A percentile compares a stretch with the other conserved stretches of the same genome.
Evolutionary conservation across 768 basidiomycete genomes (phyloP).

Genomic region (Clitopilus hobsonii): DNA sequence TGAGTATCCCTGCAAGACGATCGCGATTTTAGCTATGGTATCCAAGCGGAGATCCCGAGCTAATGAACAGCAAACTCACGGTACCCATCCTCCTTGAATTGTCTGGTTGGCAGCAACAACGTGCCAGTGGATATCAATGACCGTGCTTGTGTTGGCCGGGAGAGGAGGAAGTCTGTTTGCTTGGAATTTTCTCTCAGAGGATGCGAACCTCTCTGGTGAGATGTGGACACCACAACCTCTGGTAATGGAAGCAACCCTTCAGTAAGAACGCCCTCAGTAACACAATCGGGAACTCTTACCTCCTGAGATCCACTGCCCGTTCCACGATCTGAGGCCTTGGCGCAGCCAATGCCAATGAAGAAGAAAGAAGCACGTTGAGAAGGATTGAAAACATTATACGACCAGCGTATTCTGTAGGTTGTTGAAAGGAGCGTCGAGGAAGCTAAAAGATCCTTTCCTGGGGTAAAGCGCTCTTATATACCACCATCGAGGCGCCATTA

Average conservation of each 20-base stretch:
- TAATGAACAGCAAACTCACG: slow-evolving; percentile 22
- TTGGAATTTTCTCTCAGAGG: slow-evolving; percentile 34
- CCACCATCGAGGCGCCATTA: neutral
- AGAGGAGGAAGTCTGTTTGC: slow-evolving; percentile 23
- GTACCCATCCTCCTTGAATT: slow-evolving; percentile 31
- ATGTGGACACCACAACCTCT: slow-evolving; percentile 36
- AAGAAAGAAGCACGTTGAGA: slow-evolving; percentile 12
- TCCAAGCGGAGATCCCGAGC: neutral
- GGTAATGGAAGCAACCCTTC: neutral
- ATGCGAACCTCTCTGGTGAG: slow-evolving; percentile 22
- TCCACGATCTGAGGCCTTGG: slow-evolving; percentile 10
- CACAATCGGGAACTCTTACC: neutral
- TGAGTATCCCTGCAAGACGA: slow-evolving; percentile 20
- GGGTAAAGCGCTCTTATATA: neutral
- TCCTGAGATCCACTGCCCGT: slow-evolving; percentile 6
- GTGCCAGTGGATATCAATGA: slow-evolving; percentile 39
- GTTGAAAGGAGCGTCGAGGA: neutral
- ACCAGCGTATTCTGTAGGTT: slow-evolving; percentile 7
- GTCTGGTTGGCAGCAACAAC: slow-evolving; percentile 37
- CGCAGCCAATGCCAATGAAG: slow-evolving; percentile 11
- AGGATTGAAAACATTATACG: slow-evolving; percentile 13
- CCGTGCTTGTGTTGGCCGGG: slow-evolving; percentile 21
- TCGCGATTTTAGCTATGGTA: neutral
- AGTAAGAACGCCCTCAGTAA: neutral
- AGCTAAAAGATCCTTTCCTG: neutral